A percentile compares a stretch with the other conserved stretches of the same genome.
Evolutionary conservation across 2,329 filamentous ascomycete species (phyloP).

Genomic region (Colletotrichum cuscutae): DNA sequence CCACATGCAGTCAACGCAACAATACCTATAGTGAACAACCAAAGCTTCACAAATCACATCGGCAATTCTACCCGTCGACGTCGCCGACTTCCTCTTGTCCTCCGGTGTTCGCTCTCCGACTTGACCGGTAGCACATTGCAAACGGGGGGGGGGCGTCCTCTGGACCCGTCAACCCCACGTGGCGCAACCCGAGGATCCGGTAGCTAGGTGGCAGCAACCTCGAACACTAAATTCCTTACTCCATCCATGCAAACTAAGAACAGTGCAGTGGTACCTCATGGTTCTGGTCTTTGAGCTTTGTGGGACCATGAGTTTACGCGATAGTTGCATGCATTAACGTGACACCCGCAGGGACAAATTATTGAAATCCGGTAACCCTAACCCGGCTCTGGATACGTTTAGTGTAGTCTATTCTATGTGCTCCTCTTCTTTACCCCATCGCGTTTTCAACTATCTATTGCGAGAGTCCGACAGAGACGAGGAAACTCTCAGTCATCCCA

Average conservation of each 20-base stretch:
- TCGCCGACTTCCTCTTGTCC: not conserved
- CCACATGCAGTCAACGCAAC: not conserved
- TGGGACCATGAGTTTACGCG: not conserved
- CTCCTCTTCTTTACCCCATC: not conserved
- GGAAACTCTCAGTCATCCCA: not conserved
- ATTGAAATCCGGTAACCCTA: not conserved
- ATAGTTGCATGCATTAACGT: constrained; percentile 1
- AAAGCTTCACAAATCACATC: not conserved
- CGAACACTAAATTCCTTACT: not conserved
- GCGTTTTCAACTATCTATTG: not conserved
- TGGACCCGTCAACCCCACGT: constrained; percentile 24
- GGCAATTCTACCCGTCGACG: constrained; percentile 15
- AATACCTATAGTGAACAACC: not conserved
- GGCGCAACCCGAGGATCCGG: constrained; percentile 1
- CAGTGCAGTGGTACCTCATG: not conserved
- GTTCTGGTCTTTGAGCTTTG: not conserved
- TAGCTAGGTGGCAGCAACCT: not conserved
- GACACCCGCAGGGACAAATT: not conserved
- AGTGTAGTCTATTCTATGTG: not conserved
- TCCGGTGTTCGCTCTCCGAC: constrained; percentile 7
- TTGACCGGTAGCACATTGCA: constrained; percentile 29
- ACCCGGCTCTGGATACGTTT: not conserved
- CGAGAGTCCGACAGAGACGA: not conserved
- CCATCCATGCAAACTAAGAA: not conserved
- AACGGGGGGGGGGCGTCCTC: not conserved